Percentiles rank a stretch among this genome's conserved stretches.
These are phyloP conservation scores for Immersiporthe knoxdaviesiana DNA, from an alignment of 2,329 filamentous ascomycete genomes.

Conservation along the genomic window DNA sequence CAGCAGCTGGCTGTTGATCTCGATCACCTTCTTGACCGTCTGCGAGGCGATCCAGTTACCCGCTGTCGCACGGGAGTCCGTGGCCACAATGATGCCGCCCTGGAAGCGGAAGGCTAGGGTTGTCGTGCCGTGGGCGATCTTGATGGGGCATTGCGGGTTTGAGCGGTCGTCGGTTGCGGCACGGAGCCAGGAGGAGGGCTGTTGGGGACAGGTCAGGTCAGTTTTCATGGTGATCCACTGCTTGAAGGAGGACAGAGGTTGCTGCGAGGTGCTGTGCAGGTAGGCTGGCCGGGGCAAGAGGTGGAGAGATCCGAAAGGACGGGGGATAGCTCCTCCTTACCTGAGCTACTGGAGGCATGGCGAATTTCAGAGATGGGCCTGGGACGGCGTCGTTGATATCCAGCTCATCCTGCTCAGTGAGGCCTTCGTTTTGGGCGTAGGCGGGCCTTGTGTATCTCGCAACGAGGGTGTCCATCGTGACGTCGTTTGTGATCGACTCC, in stretches of 20 bases:
- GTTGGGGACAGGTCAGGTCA: conserved; percentile 21
- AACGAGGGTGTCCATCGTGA: conserved; percentile 85
- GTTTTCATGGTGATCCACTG: conserved; percentile 15
- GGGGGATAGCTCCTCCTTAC: conserved; percentile 57
- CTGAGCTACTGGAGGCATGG: conserved; percentile 89
- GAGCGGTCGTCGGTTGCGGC: conserved; percentile 96
- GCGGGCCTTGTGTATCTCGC: conserved; percentile 85
- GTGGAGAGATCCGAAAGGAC: not conserved
- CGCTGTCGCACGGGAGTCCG: conserved; percentile 94
- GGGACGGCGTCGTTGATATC: conserved; percentile 72
- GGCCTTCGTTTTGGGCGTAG: conserved; percentile 71
- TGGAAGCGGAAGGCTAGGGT: conserved; percentile 98
- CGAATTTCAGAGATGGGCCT: conserved; percentile 87
- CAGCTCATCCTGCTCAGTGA: conserved; percentile 72
- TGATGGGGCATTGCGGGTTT: conserved; percentile 97
- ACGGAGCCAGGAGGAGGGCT: conserved; percentile 94
- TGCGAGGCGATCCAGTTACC: conserved; percentile 99
- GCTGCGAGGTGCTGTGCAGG: not conserved
- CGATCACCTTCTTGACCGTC: conserved; percentile 99
- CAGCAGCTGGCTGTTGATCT: conserved; percentile 92
- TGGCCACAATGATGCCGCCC: conserved; percentile 97
- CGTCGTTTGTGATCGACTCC: conserved; percentile 57
- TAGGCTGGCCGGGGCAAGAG: not conserved
- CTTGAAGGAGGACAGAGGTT: conserved; percentile 16
- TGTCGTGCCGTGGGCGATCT: conserved; percentile 98